Evolutionary conservation across 192 early-diverging fungal genomes (phyloP), one percentile per base, ranked within the genome.

Genomic region (Geranomyces variabilis): DNA sequence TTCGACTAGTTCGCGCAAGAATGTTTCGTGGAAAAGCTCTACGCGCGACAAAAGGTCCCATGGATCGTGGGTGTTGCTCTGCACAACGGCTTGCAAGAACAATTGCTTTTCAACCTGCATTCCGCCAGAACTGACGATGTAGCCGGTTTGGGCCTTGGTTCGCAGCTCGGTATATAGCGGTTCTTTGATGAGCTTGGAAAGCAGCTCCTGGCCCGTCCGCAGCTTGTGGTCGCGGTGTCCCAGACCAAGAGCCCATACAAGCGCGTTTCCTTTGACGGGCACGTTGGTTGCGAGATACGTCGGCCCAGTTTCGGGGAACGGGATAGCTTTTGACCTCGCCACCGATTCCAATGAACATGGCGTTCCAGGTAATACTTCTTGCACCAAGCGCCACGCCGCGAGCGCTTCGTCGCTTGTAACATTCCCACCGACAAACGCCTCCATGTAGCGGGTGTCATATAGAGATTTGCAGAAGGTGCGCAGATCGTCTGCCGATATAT

Each of bases 141-240:
- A 82, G 10, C 77, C 80, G 19, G 80, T 82, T 70, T 81, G 55
- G 22, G 75, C 73, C 30, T 70, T 66, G 2, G 76, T 81, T n/a
- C 80, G 51, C 2, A 77, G 21, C 71, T 79, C 77, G 19, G 77
- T 71, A 45, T 79, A 82, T 45, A 79, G 76, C 24, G 80, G 80
- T 65, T 82, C 80, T 67, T 82, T 79, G 21, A 77, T 57, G 21
- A 82, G 57, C 56, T 82, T 82, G 30, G 67, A 22, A 13, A 82
- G 60, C 8, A 82, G 22, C 49, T 77, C 72, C 58, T 68, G 61
- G 15, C 61, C 74, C n/a, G 67, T 70, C 22, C 75, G 34, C 43
- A 34, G 0, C 14, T 48, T 17, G 15, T 63, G 57, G 17, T 31
- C 63, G 21, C 55, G 59, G 9, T 41, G 15, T 0, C 80, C 80